Base-by-base conservation (phyloP, 2,329 filamentous ascomycete genomes). In the Aspergillus sp. region DNA sequence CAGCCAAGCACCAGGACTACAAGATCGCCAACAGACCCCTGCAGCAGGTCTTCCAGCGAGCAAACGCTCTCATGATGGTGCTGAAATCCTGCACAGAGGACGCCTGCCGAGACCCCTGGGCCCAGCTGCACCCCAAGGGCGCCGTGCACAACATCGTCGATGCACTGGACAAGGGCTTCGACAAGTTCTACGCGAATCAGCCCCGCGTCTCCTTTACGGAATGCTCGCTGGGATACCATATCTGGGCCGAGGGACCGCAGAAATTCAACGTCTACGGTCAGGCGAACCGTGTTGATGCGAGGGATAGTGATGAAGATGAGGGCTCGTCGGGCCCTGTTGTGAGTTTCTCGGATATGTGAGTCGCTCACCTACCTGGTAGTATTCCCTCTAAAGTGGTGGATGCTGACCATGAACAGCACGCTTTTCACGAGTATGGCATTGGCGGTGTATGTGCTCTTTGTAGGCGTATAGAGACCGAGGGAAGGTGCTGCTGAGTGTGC, bases 21-120 rank as follows among this genome's bases (percentile, higher is more conserved):
- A 11, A 27, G 2, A 51, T 57, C 22, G 46, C 20, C 11, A 27
- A 30, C 50, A 27, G 45, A 17, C 37, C 30, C 3, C n/a, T 34
- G 68, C 2, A 34, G 52, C 1, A 65, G 64, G 58, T 65, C 1
- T 59, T 68, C 7, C 48, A 39, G 8, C 66, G 74, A 5, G 65
- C 76, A 0, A 72, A 77, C 56, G 63, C 74, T 9, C 64, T 76
- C 4, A 62, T 77, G 2, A 56, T 77, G 22, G 70, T 76, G 1
- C 62, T 76, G 4, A 77, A 77, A 49, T 73, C 74, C 2, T 77
- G 74, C 63, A 66, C 71, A 33, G 71, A 66, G 5, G 40, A 34
- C 5, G 68, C 65, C 3, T 77, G 74, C 48, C 66, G 69, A 19
- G 51, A 70, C 34, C 74, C 74, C 1, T 76, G 73, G 74, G 54